phyloP scores from a whole-genome alignment of 1,284 basidiomycete species.

The Pterulicium gracile region DNA sequence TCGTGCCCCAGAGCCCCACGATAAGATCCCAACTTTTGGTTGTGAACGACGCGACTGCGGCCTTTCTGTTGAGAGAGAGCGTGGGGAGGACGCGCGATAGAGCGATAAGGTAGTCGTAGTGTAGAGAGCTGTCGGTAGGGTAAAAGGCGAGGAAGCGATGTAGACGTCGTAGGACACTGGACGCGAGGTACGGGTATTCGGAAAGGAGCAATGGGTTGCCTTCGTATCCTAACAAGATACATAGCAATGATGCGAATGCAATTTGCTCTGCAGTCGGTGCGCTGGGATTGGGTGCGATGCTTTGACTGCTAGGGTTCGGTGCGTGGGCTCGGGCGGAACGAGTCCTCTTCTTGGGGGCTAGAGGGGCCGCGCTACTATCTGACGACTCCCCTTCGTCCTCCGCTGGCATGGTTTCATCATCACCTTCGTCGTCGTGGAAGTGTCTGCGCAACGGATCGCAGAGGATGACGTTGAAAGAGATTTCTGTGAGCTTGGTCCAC shows the following conservation, averaged over 20 bases:
- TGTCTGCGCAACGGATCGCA: neutral
- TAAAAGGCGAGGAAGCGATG: slow-evolving; percentile 56
- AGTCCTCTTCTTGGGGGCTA: neutral
- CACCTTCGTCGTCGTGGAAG: neutral
- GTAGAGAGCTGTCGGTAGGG: slow-evolving; percentile 60
- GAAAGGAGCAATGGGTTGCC: neutral
- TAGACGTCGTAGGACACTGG: slow-evolving; percentile 53
- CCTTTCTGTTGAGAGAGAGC: slow-evolving; percentile 60
- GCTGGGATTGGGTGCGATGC: neutral
- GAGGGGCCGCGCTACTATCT: neutral
- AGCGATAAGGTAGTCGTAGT: slow-evolving; percentile 60
- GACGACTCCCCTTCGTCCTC: neutral
- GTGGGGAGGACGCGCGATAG: slow-evolving; percentile 62
- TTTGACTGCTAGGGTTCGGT: neutral
- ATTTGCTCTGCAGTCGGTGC: neutral
- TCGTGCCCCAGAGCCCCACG: slow-evolving; percentile 65
- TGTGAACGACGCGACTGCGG: slow-evolving; percentile 49
- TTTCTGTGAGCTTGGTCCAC: neutral
- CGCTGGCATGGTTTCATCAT: neutral
- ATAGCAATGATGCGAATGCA: neutral
- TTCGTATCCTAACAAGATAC: neutral
- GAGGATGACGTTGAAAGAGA: slow-evolving; percentile 1
- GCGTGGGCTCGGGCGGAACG: neutral
- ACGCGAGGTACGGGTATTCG: slow-evolving; percentile 25
- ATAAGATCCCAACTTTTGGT: slow-evolving; percentile 51